Evolutionary conservation across 306 rosid genomes (phyloP).

Genomic region (Acacia melanoxylon): DNA sequence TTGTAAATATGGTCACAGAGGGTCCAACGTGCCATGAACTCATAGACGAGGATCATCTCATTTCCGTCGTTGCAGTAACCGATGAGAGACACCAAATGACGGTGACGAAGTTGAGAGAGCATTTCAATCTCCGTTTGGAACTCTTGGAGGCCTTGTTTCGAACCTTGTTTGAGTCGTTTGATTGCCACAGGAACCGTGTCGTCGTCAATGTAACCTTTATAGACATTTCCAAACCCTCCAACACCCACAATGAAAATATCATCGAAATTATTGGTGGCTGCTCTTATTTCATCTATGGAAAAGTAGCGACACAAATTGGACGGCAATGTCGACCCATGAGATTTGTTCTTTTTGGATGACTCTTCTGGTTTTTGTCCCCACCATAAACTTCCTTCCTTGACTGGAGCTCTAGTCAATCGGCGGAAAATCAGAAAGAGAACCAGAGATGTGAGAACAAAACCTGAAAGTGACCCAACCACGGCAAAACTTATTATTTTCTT

Average conservation of each 20-base stretch:
- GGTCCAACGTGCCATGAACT: too few species aligned
- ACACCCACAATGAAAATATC: background rate
- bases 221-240: too few species aligned
- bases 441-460: background rate
- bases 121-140: too few species aligned
- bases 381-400: background rate
- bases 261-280: background rate
- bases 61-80: too few species aligned
- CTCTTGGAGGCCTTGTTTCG: too few species aligned
- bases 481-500: background rate
- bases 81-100: too few species aligned
- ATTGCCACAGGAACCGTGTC: too few species aligned
- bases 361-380: background rate
- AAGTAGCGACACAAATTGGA: background rate
- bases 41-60: too few species aligned
- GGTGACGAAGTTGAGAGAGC: too few species aligned
- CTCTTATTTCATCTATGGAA: background rate
- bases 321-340: background rate
- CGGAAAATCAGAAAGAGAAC: background rate
- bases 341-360: background rate
- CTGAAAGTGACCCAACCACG: background rate
- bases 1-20: too few species aligned
- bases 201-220: too few species aligned
- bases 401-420: background rate
- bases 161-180: too few species aligned